phyloP scores from a whole-genome alignment of 139 green algal genomes.

The Asterochloris sp. region DNA sequence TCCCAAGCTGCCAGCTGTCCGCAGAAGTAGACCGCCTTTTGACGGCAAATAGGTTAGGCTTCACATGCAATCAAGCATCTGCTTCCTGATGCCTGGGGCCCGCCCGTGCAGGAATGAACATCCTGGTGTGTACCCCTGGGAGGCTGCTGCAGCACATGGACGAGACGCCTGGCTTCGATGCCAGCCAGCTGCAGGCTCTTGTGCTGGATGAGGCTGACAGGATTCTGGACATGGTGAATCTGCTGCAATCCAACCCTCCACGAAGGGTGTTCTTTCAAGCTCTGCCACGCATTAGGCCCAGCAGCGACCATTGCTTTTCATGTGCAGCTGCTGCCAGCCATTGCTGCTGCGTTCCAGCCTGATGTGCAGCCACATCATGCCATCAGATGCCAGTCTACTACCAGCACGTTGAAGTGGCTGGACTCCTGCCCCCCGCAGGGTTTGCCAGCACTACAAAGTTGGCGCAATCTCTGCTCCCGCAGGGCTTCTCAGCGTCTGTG shows the following conservation, averaged over 20 bases:
- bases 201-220: conserved; percentile 98
- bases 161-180: conserved; percentile 94
- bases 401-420: too few relatives aligned
- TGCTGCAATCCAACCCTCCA: not conserved
- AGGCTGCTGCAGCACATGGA: conserved; percentile 99
- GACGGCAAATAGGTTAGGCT: too few relatives aligned
- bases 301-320: too few relatives aligned
- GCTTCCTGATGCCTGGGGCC: not conserved
- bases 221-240: conserved; percentile 85
- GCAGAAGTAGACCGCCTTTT: too few relatives aligned
- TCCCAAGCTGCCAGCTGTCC: too few relatives aligned
- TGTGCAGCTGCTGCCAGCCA: too few relatives aligned
- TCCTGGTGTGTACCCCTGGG: conserved; percentile 90
- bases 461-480: not conserved
- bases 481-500: conserved; percentile 84
- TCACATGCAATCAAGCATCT: not conserved
- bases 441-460: too few relatives aligned
- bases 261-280: not conserved
- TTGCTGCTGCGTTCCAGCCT: too few relatives aligned
- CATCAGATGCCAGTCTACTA: too few relatives aligned
- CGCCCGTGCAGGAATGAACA: conserved; percentile 67
- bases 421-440: too few relatives aligned
- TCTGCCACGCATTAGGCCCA: too few relatives aligned
- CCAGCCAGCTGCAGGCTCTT: conserved; percentile 72
- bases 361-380: too few relatives aligned